Evolutionary conservation across 257 asterid genomes (phyloP).

Genomic region (Solanum gandarillasii): DNA sequence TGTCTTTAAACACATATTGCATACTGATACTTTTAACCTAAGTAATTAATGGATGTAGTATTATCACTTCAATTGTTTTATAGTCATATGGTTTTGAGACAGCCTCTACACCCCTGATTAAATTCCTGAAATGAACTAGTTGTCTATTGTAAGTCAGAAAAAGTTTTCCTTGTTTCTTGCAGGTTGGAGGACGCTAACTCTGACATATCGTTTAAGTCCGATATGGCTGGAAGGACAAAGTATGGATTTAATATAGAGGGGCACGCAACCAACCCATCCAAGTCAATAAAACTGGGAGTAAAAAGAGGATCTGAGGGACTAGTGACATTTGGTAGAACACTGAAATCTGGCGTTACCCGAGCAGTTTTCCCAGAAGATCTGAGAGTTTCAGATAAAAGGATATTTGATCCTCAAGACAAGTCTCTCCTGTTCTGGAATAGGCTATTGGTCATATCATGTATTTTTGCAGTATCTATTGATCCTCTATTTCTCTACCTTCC

Average conservation of each 20-base stretch:
- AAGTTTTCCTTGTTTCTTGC: neutral
- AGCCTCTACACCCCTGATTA: neutral
- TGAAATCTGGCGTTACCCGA: conserved; percentile 65
- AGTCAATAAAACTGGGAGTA: conserved; percentile 55
- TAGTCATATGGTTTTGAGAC: neutral
- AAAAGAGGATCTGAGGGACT: conserved; percentile 81
- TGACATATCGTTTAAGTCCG: conserved; percentile 41
- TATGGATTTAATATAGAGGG: conserved; percentile 61
- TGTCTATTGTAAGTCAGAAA: neutral
- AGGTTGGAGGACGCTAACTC: conserved; percentile 68
- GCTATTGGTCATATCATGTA: conserved; percentile 70
- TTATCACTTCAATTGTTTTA: neutral
- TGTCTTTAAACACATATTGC: neutral
- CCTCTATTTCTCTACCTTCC: conserved; percentile 91
- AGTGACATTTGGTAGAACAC: conserved; percentile 62
- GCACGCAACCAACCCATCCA: conserved; percentile 30
- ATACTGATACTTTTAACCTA: too few species aligned
- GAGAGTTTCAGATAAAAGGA: conserved; percentile 48
- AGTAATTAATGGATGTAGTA: neutral
- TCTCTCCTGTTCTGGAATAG: conserved; percentile 75
- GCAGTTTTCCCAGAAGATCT: conserved; percentile 96
- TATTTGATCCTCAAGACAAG: conserved; percentile 97
- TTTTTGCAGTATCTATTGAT: conserved; percentile 73
- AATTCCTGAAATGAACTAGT: neutral
- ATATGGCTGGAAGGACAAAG: conserved; percentile 56